Evolutionary conservation across 192 early-diverging fungal genomes (phyloP), one percentile per base, ranked within the genome.

Genomic region (Thamnidium elegans): DNA sequence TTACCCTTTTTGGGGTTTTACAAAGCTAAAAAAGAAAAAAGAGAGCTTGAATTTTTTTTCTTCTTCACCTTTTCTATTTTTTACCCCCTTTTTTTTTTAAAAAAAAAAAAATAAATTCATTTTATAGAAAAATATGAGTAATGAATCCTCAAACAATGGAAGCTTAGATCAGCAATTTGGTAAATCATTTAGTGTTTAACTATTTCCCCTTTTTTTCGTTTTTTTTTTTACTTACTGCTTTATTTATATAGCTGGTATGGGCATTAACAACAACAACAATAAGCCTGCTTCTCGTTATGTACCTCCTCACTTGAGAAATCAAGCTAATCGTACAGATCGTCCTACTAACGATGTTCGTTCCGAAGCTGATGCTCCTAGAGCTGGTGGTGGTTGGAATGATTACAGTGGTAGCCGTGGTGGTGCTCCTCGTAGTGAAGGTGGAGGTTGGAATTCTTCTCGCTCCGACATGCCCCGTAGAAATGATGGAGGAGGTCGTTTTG

Each of bases 151-250:
- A 77, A 82, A 82, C 70, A 60, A 78, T 72, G 84, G 76, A 67
- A 82, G 82, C 83, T 82, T 89, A 79, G 83, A 87, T 79, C 85
- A 87, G 81, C 84, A 79, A 44, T 74, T 89, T 77, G 87, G 87
- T 89, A 85, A 75, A 78, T 5, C 4, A 34, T 17, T 55, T 63
- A 45, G n/a, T 46, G 15, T 20, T 21, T 42, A 50, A 13, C 3
- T 62, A 39, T 50, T 44, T 39, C 56, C 17, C 63, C 39, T 21
- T 42, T 31, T 51, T 8, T 14, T 52, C 39, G 5, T 23, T 62
- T 32, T 7, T 11, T 39, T 36, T 13, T 11, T 53, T 26, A 26
- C 26, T 26, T 26, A 26, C 26, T 26, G 26, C 26, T 26, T 26
- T 26, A 26, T 26, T 26, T 26, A 26, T 17, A 55, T 60, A 20